phyloP scores from a whole-genome alignment of 768 basidiomycete genomes.

The Albatrellus ellisii region DNA sequence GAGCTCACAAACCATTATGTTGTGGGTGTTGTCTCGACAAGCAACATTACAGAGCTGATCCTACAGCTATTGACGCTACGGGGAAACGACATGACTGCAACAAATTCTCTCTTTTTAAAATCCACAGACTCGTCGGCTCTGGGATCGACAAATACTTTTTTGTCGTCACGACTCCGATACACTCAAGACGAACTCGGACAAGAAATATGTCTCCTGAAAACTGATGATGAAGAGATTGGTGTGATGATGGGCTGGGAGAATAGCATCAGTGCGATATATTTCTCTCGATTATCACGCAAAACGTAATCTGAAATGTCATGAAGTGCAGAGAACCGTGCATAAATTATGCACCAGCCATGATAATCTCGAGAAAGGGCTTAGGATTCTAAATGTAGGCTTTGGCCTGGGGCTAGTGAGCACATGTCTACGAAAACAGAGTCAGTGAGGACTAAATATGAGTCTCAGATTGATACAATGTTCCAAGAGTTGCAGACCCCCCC shows the following conservation, averaged over 20 bases:
- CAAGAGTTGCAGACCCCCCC: slow-evolving; percentile 51
- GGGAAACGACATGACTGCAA: slow-evolving; percentile 15
- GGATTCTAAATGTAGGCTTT: slow-evolving; percentile 84
- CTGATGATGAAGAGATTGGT: slow-evolving; percentile 61
- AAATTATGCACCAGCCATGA: slow-evolving; percentile 43
- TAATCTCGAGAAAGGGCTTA: slow-evolving; percentile 32
- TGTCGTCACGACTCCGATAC: slow-evolving; percentile 58
- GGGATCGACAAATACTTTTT: slow-evolving; percentile 54
- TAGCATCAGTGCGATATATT: slow-evolving; percentile 45
- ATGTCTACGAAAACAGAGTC: not conserved
- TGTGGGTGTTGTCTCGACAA: slow-evolving; percentile 1
- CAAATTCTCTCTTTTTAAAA: slow-evolving; percentile 29
- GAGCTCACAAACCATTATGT: slow-evolving; percentile 17
- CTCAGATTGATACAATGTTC: slow-evolving; percentile 74
- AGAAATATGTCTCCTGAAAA: slow-evolving; percentile 63
- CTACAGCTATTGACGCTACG: slow-evolving; percentile 47
- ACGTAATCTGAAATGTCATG: slow-evolving; percentile 16
- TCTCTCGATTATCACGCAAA: not conserved
- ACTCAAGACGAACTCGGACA: slow-evolving; percentile 60
- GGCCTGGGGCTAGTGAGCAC: slow-evolving; percentile 77
- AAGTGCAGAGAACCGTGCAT: slow-evolving; percentile 70
- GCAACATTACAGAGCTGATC: slow-evolving; percentile 43
- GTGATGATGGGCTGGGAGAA: slow-evolving; percentile 99
- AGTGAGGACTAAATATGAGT: not conserved
- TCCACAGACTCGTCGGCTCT: slow-evolving; percentile 41